Evolutionary conservation across 345 rosid genomes (phyloP), one percentile per base, ranked within the genome.

Genomic region (Eucalyptus dawsonii): DNA sequence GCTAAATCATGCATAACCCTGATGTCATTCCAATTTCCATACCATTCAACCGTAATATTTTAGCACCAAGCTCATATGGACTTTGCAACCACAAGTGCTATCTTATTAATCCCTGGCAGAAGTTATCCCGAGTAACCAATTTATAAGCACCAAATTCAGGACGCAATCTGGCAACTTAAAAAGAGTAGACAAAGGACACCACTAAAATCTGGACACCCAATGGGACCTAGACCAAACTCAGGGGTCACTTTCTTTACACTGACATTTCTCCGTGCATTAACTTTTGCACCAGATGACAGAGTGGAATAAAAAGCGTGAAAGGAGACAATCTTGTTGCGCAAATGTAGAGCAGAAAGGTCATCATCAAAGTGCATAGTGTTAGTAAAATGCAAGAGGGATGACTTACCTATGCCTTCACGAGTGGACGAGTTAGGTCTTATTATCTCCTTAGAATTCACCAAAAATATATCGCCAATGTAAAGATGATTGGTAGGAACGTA

Each of bases 401-500:
- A 87, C 95, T 88, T 34, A 97, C 99, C 98, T 95, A 97, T 96
- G 89, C 96, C 98, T 93, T 96, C 97, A 87, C 97, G 95, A 91
- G 96, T 95, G 34, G 99, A 96, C 91, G 94, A 88, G 90, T 97
- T 96, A 86, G 97, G 97, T 89, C 99, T 92, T 88, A 97, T 94
- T 90, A 97, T 95, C 91, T 97, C 97, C 65, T 94, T 92, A 49
- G 96, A 94, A 91, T 94, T 97, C 90, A 97, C 96, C 87, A 96
- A 93, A 95, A 96, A 97, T 58, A 95, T 89, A 89, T 97, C 97
- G 19, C 95, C 99, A 86, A 95, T 95, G 89, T 95, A 96, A 62
- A 96, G 90, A 95, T 95, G 97, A 91, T 96, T 97, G 62, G 99
- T 96, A 31, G 98, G 99, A 53, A 96, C 99, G 89, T 94, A 97